Evolutionary conservation across 352 stramenopile genomes (phyloP), one percentile per base, ranked within the genome.

Genomic region (Pythium vanterpoolii): DNA sequence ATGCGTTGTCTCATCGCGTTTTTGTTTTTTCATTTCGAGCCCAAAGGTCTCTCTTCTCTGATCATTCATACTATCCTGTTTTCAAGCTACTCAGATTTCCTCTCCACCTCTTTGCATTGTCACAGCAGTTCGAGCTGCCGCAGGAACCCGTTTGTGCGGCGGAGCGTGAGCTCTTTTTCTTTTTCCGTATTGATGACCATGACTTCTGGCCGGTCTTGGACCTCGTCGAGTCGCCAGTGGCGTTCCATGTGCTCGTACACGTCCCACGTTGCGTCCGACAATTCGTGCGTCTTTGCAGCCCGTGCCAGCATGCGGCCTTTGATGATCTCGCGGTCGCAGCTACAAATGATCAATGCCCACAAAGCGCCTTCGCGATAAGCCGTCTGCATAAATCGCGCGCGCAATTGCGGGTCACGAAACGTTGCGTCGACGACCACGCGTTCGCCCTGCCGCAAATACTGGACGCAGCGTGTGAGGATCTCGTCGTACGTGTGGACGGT

Each of bases 311-410:
- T 68, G 28, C 81, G 73, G 2, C 78, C 78, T 31, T 77, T 80
- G 60, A 79, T 71, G 56, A 89, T 85, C 63, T 90, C 81, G 4
- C 78, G 81, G 63, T 89, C 69, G 55, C 81, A 90, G 36, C 83
- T 73, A 56, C 77, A 87, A 39, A 86, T 63, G 27, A 87, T 65
- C 9, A 89, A 60, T 3, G 71, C 78, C 26, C 83, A 78, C 14
- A 83, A 23, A 16, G 75, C 69, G 38, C 81, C 78, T 69, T 89
- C 77, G n/a, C 64, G 55, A 11, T 60, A 68, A 19, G 77, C 76
- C 8, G 64, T 89, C 49, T 66, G 66, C 19, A 89, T 68, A 46
- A 89, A 89, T 18, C 61, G 59, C 36, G 73, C 52, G 2, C 77
- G 72, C 26, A 79, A 72, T 23, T 38, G 46, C 2, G 60, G 65